These are phyloP conservation scores for Sextonia rubra DNA, from an alignment of 164 flowering plant genomes.

Conservation along the genomic window DNA sequence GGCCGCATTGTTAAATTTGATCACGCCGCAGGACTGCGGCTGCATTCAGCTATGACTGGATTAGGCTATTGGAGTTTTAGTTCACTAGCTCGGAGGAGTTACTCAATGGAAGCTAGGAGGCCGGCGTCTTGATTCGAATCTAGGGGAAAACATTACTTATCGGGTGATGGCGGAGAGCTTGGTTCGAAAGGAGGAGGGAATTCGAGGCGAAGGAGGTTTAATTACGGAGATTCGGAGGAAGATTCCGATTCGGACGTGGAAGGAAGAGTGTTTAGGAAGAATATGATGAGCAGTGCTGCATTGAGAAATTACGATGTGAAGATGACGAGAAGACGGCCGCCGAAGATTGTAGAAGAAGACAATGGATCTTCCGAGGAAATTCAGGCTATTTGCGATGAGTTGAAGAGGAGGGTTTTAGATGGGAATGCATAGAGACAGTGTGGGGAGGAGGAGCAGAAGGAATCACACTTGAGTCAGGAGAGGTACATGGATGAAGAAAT, in stretches of 20 bases:
- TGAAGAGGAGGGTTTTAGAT: conserved; percentile 35
- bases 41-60: too few species aligned
- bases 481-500: conserved; percentile 34
- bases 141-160: conserved; percentile 35
- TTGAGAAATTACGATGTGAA: conserved; percentile 68
- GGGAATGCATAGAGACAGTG: conserved; percentile 18
- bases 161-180: conserved; percentile 41
- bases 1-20: too few species aligned
- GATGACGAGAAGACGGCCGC: conserved; percentile 36
- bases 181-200: conserved; percentile 12
- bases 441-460: conserved; percentile 21
- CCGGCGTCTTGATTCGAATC: conserved; percentile 12
- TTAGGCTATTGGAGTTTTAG: neutral
- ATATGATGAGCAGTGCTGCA: conserved; percentile 56
- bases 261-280: conserved; percentile 26
- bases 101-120: conserved; percentile 26
- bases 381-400: conserved; percentile 52
- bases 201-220: conserved; percentile 27
- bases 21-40: too few species aligned
- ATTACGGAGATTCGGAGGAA: conserved; percentile 21
- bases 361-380: conserved; percentile 36
- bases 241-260: conserved; percentile 9
- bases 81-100: conserved; percentile 24
- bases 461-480: conserved; percentile 48
- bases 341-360: conserved; percentile 41